Base-by-base conservation (phyloP, 441 rosid species). In the Gossypium gossypioides region DNA sequence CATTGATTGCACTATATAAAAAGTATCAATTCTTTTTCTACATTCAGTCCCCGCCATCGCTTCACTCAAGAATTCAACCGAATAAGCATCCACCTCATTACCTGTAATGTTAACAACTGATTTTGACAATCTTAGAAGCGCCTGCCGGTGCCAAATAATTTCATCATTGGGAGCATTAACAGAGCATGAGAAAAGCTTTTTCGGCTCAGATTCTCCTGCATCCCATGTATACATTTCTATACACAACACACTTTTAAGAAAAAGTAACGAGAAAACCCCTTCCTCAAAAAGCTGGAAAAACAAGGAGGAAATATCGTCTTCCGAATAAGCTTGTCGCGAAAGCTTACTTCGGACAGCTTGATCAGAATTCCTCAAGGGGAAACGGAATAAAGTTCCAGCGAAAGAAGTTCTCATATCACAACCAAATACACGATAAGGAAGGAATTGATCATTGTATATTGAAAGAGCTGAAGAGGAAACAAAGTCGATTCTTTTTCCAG, bases 401-500 rank as follows among this genome's bases (percentile, higher is more conserved):
- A 95, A 95, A 8, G 89, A 81, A 71, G 34, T 79, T 81, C 71
- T 76, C 99, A 95, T 95, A 71, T 95, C 97, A 75, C 97, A 95
- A 50, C 97, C 99, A 76, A 95, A 95, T 13, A 84, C 91, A 77
- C 90, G 74, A 73, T 92, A 95, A 1, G 99, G 99, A 77, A 72
- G 74, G 82, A 95, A 95, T 81, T 95, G 99, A 81, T 95, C 97
- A 62, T 73, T 75, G 63, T 90, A 95, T 42, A 79, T 68, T 16
- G 86, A 75, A 40, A 92, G 72, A 55, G 97, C 99, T 32, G 93
- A 85, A 72, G 94, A 81, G 59, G 83, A 79, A 77, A 95, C 97
- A 74, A 80, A 92, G 78, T 95, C 90, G 68, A 95, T 92, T 77
- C 99, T 81, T 81, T 95, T 95, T 63, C 99, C 99, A 52, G 99